Base-by-base conservation (phyloP, 169 alveolate species). In the Amoebophrya sp. region DNA sequence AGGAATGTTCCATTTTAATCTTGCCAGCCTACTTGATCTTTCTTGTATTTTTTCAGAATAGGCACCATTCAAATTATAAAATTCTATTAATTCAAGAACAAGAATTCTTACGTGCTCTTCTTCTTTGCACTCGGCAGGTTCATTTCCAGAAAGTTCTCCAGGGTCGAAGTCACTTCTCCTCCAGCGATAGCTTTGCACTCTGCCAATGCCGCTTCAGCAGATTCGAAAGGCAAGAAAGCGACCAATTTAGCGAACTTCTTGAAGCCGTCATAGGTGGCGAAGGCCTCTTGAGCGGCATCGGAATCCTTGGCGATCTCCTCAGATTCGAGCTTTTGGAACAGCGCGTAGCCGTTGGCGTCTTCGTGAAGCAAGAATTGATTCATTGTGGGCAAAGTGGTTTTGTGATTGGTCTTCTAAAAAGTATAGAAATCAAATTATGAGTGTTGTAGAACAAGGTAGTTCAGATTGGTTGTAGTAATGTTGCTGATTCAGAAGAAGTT, bases 101-200 rank as follows among this genome's bases (percentile, higher is more conserved):
- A 23, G 78, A 54, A 26, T 36, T 77, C 40, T n/a, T 24, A 77
- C 89, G 39, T 92, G 77, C 89, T 89, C 93, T 92, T 92, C 65
- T 47, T 47, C 65, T 47, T 47, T 47, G 65, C 65, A 18, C 65
- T 18, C 41, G 93, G 93, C 92, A 92, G 78, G 89, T 92, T 92
- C 93, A 92, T 92, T 78, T 92, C 93, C 41, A 92, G 38, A 89
- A 92, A 92, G 91, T 89, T 92, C 38, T 54, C 93, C 93, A 47
- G 65, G 29, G 18, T 18, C 29, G 65, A 12, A 18, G 65, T 47
- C 29, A 47, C 65, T 18, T 47, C 65, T 6, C 65, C 65, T 6
- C 18, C 18, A 18, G 65, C 65, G 65, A 47, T 47, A 6, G 65
- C 65, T 18, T 47, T 47, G 65, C 65, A 47, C 65, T 47, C 65